Base-by-base conservation (phyloP, 140 eudicot genomes). In the Senecio squalidus region DNA sequence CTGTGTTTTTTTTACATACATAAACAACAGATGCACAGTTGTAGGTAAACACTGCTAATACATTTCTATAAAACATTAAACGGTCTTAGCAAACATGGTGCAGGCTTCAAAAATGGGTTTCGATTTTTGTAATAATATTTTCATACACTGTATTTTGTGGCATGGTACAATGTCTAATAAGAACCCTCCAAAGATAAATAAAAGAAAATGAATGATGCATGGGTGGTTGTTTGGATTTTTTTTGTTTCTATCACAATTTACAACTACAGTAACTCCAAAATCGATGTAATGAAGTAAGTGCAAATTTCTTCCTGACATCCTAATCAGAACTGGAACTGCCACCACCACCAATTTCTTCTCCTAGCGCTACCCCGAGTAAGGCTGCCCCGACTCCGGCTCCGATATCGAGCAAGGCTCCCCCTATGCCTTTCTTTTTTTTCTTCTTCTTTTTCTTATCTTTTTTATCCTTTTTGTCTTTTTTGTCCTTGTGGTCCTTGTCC, bases 381-480 rank as follows among this genome's bases (percentile, higher is more conserved):
- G 77, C 72, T 1, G 77, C 71, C 39, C 77, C 77, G 2, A 72
- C 71, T 30, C 77, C 77, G 3, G 28, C 47, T 46, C 77, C 77
- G 11, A 72, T 45, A 2, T 72, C 55, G 6, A 72, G 47, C 72
- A 72, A 57, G 0, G 66, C 18, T 55, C 72, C 77, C 5, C 39
- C 60, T 2, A 72, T 9, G 23, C 77, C 77, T 55, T 63, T 50
- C 60, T 56, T 66, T 55, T 62, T 62, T 33, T 71, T 63, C 36
- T 72, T 72, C 7, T 70, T 61, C 57, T 64, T 64, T 15, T 55
- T 71, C 51, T 70, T 54, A n/a, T n/a, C n/a, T n/a, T n/a, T n/a
- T n/a, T n/a, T n/a, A n/a, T n/a, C n/a, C 43, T 71, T 64, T 34
- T 71, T 62, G 10, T 71, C 68, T 13, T 71, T 48, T 54, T 62